A percentile compares a stretch with the other conserved stretches of the same genome.
These are phyloP conservation scores for Marsdenia floribunda DNA, from an alignment of 257 asterid species.

Conservation along the genomic window DNA sequence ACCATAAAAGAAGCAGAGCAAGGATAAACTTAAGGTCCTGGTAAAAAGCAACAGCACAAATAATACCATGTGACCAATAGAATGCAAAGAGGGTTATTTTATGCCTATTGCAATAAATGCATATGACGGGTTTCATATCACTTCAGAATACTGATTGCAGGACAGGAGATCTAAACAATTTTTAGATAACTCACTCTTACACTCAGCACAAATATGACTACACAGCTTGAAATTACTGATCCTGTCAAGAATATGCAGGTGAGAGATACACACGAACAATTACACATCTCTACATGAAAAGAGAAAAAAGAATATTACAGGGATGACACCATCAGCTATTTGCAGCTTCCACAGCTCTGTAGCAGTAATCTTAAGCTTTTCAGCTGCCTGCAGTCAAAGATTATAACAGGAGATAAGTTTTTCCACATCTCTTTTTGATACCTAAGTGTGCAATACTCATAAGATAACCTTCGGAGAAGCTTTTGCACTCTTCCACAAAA, in stretches of 20 bases:
- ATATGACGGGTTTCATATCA: not conserved
- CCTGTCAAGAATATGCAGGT: not conserved
- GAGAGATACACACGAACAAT: not conserved
- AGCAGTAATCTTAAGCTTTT: slow-evolving; percentile 87
- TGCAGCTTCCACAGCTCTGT: slow-evolving; percentile 56
- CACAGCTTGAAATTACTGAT: not conserved
- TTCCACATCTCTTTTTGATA: slow-evolving; percentile 15
- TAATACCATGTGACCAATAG: not conserved
- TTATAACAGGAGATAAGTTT: slow-evolving; percentile 22
- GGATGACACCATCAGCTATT: slow-evolving; percentile 68
- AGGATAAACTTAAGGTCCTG: not conserved
- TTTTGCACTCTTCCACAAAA: slow-evolving; percentile 79
- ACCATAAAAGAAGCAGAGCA: not conserved
- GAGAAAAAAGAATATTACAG: slow-evolving; percentile 53
- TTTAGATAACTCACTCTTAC: not conserved
- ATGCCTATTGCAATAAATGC: not conserved
- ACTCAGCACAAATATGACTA: slow-evolving; percentile 2
- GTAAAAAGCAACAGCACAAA: not conserved
- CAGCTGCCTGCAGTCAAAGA: slow-evolving; percentile 79
- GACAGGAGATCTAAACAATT: not conserved
- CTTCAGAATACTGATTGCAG: not conserved
- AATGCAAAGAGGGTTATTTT: not conserved
- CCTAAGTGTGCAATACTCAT: slow-evolving; percentile 4
- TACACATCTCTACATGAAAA: not conserved
- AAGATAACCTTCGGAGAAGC: slow-evolving; percentile 76